Percentiles rank a stretch among this genome's conserved stretches.
Conservation (phyloP, 305 asterid genomes). For the Fraxinus ornus region DNA sequence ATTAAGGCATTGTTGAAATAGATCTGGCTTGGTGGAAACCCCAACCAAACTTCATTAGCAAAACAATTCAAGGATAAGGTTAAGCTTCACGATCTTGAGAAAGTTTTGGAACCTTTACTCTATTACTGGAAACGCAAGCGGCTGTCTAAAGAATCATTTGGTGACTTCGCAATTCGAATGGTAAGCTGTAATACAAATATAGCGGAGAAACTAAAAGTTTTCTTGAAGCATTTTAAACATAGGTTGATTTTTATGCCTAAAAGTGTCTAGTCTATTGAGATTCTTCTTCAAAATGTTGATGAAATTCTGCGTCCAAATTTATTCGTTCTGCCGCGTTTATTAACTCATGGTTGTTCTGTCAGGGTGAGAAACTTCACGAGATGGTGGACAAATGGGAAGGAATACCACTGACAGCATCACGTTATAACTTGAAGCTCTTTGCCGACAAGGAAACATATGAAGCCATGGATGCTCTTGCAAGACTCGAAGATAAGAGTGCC, state of each 20-base stretch:
- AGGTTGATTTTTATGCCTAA: neutral
- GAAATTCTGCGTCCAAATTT: neutral
- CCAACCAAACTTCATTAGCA: slow-evolving; percentile 79
- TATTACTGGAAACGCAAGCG: slow-evolving; percentile 84
- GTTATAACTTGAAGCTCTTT: slow-evolving; percentile 74
- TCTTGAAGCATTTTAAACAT: neutral
- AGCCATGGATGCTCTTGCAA: slow-evolving; percentile 66
- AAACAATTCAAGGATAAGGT: slow-evolving; percentile 71
- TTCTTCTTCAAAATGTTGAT: neutral
- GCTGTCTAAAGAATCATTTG: slow-evolving; percentile 73
- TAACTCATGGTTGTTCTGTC: slow-evolving; percentile 4
- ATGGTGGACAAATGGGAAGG: slow-evolving; percentile 84
- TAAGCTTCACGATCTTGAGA: slow-evolving; percentile 85
- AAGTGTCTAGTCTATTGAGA: neutral
- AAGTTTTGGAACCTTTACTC: slow-evolving; percentile 82
- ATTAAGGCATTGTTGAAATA: slow-evolving; percentile 21
- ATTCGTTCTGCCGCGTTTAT: neutral
- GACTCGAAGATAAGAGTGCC: slow-evolving; percentile 64
- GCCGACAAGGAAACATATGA: slow-evolving; percentile 79
- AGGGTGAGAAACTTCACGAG: slow-evolving; percentile 86
- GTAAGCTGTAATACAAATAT: slow-evolving; percentile 38
- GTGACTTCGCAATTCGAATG: slow-evolving; percentile 79
- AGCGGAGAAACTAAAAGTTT: neutral
- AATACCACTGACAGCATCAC: slow-evolving; percentile 50
- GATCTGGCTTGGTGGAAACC: slow-evolving; percentile 96